Evolutionary conservation across 1,139 yeast species (phyloP).

Genomic region (Debaryomyces psychrophilus): DNA sequence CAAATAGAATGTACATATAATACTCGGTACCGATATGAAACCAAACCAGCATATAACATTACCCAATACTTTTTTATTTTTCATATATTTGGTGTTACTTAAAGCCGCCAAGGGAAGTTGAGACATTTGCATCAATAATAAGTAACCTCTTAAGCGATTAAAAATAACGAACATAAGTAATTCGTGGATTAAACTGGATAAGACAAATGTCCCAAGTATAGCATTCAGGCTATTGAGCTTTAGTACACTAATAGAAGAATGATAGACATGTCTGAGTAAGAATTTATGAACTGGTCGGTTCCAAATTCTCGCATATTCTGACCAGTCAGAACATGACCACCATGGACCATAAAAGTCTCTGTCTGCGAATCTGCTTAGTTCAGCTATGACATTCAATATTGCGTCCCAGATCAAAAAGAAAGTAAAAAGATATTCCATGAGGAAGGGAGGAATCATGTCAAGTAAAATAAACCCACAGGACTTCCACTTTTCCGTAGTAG

Average conservation of each 20-base stretch:
- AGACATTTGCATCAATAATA: constrained; percentile 79
- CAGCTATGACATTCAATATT: constrained; percentile 86
- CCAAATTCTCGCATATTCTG: constrained; percentile 93
- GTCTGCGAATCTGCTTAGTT: constrained; percentile 82
- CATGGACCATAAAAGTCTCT: constrained; percentile 93
- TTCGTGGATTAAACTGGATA: constrained; percentile 87
- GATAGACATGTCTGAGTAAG: constrained; percentile 89
- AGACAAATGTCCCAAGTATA: constrained; percentile 75
- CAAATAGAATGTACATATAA: constrained; percentile 82
- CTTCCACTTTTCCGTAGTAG: constrained; percentile 46
- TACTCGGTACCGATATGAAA: constrained; percentile 84
- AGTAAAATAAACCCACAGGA: constrained; percentile 65
- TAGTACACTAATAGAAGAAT: constrained; percentile 80
- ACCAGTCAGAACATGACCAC: constrained; percentile 98
- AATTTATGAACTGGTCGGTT: constrained; percentile 94
- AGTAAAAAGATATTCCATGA: constrained; percentile 70
- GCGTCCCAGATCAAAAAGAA: constrained; percentile 96
- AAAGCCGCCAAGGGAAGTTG: constrained; percentile 69
- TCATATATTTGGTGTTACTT: constrained; percentile 54
- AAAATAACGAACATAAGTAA: constrained; percentile 90
- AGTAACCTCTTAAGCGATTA: constrained; percentile 75
- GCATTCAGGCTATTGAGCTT: constrained; percentile 68
- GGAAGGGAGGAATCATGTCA: constrained; percentile 80
- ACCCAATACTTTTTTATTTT: constrained; percentile 63
- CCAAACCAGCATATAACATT: constrained; percentile 92